Evolutionary conservation across 2,329 filamentous ascomycete genomes (phyloP), one percentile per base, ranked within the genome.

Genomic region (Xylaria sp.): DNA sequence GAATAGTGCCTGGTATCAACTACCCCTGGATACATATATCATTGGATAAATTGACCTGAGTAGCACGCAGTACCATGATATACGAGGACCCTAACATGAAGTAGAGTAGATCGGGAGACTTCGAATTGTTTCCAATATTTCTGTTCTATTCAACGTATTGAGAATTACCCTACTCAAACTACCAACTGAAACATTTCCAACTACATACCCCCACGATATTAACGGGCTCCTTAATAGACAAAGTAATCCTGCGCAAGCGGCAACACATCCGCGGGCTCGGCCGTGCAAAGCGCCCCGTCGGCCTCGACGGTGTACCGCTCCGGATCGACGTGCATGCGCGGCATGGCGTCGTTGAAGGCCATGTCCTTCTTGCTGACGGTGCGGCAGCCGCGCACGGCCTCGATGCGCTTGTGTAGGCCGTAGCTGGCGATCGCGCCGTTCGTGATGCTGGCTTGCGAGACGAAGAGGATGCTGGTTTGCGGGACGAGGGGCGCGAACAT

Each of bases 261-360:
- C 74, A 97, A 73, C 55, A 71, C 80, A 30, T 80, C 79, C 19
- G 89, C 84, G 3, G 92, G 90, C 74, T 88, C 90, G 0, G 91
- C 91, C 48, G 78, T 81, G 71, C 89, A 92, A 42, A 86, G 77
- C 73, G 83, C 75, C 0, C 90, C 92, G 75, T 96, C 91, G 1
- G 92, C 92, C 76, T 93, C 87, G 30, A 97, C 92, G 13, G 80
- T 83, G 77, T 97, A 97, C 69, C 83, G 87, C 80, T 97, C 93
- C 4, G 93, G 90, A 73, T 97, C 92, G 61, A 97, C 92, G 68
- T 80, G 86, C 90, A 97, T 97, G 76, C 81, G 85, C 11, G 93
- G 93, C 84, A 85, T 91, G 57, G 76, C 76, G 70, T 91, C 86
- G 73, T 97, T 97, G 74, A 85, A 92, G 71, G 91, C 92, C 92